Evolutionary conservation across 1,139 yeast species (phyloP).

Genomic region (Wickerhamomyces sp.): DNA sequence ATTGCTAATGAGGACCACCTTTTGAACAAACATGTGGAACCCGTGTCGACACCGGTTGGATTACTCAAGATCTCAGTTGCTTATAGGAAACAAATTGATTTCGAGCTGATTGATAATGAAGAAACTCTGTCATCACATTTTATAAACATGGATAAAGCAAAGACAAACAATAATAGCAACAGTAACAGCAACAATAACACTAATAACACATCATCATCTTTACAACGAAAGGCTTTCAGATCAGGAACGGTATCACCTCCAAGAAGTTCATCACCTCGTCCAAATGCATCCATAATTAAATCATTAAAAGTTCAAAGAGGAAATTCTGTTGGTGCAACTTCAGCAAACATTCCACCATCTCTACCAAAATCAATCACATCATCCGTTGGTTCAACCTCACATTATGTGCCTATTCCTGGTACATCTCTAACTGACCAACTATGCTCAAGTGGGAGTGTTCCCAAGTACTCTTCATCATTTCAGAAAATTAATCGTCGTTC

Average conservation of each 20-base stretch:
- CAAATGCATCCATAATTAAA: conserved; percentile 33
- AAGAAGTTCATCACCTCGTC: conserved; percentile 23
- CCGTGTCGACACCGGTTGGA: conserved; percentile 74
- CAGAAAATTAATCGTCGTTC: conserved; percentile 33
- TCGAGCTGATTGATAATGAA: conserved; percentile 63
- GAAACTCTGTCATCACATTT: conserved; percentile 58
- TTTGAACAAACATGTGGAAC: conserved; percentile 55
- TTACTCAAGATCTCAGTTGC: conserved; percentile 69
- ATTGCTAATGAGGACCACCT: conserved; percentile 44
- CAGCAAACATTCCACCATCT: conserved; percentile 25
- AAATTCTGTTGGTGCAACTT: conserved; percentile 20
- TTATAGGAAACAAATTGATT: conserved; percentile 66
- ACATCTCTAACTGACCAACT: conserved; percentile 17
- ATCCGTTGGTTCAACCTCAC: conserved; percentile 7
- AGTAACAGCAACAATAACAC: too few species aligned
- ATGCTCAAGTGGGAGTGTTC: conserved; percentile 31
- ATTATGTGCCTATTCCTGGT: conserved; percentile 7
- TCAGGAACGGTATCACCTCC: conserved; percentile 17
- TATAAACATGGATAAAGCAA: conserved; percentile 36
- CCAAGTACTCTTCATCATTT: conserved; percentile 35
- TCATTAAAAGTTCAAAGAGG: conserved; percentile 28
- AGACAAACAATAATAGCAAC: conserved; percentile 5
- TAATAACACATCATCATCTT: conserved; percentile 8
- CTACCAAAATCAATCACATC: conserved; percentile 25
- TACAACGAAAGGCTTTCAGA: conserved; percentile 17